Evolutionary conservation across 1,284 basidiomycete genomes (phyloP).

Genomic region (Cystobasidium pallidum): DNA sequence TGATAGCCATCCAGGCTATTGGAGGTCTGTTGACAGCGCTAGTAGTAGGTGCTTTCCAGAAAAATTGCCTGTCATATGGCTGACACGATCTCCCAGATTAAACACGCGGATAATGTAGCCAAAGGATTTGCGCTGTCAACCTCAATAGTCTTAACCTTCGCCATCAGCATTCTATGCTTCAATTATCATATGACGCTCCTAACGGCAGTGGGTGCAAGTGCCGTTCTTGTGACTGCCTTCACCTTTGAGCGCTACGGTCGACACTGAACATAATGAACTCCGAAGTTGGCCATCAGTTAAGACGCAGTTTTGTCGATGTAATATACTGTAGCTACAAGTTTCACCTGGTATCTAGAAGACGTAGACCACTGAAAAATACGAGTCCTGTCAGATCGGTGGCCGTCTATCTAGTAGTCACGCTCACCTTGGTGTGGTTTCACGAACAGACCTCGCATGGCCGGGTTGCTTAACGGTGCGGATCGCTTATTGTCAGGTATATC

Average conservation of each 20-base stretch:
- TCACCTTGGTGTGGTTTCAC: conserved; percentile 31
- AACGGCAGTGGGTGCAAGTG: conserved; percentile 9
- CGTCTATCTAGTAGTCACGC: not conserved
- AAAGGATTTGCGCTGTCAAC: conserved; percentile 56
- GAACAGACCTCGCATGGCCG: conserved; percentile 20
- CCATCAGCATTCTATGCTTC: conserved; percentile 46
- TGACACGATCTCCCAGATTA: conserved; percentile 25
- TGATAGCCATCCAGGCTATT: conserved; percentile 55
- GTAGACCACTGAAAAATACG: conserved; percentile 8
- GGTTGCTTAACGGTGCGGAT: not conserved
- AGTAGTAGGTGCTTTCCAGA: conserved; percentile 32
- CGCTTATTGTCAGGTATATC: not conserved
- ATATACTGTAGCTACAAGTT: not conserved
- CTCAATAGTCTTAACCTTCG: conserved; percentile 57
- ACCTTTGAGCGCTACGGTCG: conserved; percentile 22
- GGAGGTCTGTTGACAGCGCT: conserved; percentile 56
- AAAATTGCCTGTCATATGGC: not conserved
- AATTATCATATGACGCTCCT: conserved; percentile 19
- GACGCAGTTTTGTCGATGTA: no score
- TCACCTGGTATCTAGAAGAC: conserved; percentile 2
- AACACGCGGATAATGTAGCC: conserved; percentile 57
- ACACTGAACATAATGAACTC: no score
- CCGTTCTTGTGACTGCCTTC: conserved; percentile 17
- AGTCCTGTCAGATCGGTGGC: not conserved
- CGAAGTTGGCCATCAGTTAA: no score